These are phyloP conservation scores for Parietaria judaica DNA, from an alignment of 306 rosid species.

Conservation along the genomic window DNA sequence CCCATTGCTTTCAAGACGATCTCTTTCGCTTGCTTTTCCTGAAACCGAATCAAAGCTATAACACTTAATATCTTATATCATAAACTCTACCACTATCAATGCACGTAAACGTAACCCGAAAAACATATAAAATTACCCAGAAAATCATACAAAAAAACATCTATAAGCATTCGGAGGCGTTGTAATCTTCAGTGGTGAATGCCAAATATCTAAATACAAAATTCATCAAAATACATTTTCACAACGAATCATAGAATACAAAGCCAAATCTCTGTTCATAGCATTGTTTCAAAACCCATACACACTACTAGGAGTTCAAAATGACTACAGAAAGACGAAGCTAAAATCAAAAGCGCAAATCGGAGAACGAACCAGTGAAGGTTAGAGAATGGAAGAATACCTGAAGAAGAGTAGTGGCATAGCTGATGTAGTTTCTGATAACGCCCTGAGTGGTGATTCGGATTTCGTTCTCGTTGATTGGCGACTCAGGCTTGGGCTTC, in stretches of 20 bases:
- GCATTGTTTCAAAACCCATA: background rate
- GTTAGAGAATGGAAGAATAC: conserved; percentile 12
- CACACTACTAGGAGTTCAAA: background rate
- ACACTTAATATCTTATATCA: background rate
- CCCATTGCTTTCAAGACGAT: conserved; percentile 99
- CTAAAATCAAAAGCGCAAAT: background rate
- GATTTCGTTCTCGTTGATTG: conserved; percentile 83
- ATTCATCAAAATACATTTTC: no score
- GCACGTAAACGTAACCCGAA: background rate
- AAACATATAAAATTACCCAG: no score
- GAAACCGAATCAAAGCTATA: conserved; percentile 20
- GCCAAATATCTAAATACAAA: no score
- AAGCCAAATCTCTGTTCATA: no score
- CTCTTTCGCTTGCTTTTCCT: conserved; percentile 80
- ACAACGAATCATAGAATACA: no score
- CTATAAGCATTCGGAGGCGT: no score
- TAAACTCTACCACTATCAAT: background rate
- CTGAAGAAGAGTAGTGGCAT: conserved; percentile 90
- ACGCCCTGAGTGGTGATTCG: conserved; percentile 95
- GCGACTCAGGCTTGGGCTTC: conserved; percentile 69
- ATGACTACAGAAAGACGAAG: background rate
- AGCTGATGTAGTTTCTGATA: conserved; percentile 92
- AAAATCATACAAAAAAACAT: no score
- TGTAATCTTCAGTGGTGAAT: no score
- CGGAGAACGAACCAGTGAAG: no score